Percentiles rank a stretch among this genome's conserved stretches.
phyloP scores from a whole-genome alignment of 371 early-diverging fungal genomes.

The Chytridium lagenaria region DNA sequence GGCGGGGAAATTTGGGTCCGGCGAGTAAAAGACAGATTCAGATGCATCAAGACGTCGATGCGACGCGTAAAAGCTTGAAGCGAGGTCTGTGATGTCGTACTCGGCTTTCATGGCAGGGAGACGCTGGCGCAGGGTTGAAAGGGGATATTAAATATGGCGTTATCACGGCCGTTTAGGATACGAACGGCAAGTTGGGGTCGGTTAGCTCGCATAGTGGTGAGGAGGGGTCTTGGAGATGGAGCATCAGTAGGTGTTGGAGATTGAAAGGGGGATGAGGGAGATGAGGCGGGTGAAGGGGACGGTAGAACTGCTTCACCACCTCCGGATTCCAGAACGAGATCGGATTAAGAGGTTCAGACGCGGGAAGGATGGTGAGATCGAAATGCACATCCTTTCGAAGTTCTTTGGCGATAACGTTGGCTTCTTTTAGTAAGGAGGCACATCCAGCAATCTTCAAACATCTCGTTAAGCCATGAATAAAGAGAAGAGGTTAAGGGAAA shows the following conservation, averaged over 20 bases:
- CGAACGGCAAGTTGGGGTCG: conserved; percentile 31
- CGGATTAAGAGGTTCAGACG: conserved; percentile 58
- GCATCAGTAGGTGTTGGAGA: conserved; percentile 13
- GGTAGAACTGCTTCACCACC: neutral
- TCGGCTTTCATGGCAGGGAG: conserved; percentile 80
- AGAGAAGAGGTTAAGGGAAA: conserved; percentile 20
- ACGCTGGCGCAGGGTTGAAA: conserved; percentile 68
- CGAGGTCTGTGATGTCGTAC: conserved; percentile 75
- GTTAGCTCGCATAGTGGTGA: neutral
- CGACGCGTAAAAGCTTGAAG: conserved; percentile 43
- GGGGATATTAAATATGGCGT: conserved; percentile 78
- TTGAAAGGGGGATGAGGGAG: neutral
- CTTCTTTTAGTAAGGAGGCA: conserved; percentile 81
- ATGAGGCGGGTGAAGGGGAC: neutral
- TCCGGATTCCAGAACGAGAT: conserved; percentile 67
- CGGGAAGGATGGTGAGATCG: conserved; percentile 77
- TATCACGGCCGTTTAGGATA: conserved; percentile 59
- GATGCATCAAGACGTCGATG: conserved; percentile 13
- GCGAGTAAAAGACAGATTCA: conserved; percentile 18
- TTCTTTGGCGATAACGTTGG: conserved; percentile 84
- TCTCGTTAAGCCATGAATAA: neutral
- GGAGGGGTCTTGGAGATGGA: neutral
- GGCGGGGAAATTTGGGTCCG: conserved; percentile 8
- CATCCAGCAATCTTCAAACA: conserved; percentile 60
- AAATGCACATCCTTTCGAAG: conserved; percentile 77